phyloP scores from a whole-genome alignment of 23 red algal species.

The Agarophyton chilense region DNA sequence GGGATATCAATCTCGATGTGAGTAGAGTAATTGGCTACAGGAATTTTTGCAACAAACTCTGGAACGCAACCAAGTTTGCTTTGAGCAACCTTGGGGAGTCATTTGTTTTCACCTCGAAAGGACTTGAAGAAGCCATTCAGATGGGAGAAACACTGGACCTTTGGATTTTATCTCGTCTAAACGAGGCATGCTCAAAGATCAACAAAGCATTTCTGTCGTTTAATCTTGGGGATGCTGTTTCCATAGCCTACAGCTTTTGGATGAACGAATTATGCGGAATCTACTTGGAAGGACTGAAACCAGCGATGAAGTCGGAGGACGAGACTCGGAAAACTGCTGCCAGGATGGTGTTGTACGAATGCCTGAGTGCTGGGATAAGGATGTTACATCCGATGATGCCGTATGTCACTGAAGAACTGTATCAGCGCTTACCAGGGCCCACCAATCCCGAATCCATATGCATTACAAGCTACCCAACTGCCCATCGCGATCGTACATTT shows the following conservation, averaged over 20 bases:
- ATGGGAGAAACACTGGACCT: constrained; percentile 42
- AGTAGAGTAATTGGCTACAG: constrained; percentile 88
- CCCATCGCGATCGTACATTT: neutral
- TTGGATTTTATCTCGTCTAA: constrained; percentile 85
- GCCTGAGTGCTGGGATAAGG: constrained; percentile 83
- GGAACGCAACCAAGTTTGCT: constrained; percentile 98
- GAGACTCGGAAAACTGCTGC: constrained; percentile 45
- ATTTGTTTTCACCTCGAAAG: constrained; percentile 51
- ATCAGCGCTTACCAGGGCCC: constrained; percentile 86
- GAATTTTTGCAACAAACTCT: constrained; percentile 99
- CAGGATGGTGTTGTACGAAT: constrained; percentile 83
- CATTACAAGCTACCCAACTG: constrained; percentile 75
- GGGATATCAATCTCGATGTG: constrained; percentile 98
- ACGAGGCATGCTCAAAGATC: constrained; percentile 34
- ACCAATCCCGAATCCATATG: constrained; percentile 73
- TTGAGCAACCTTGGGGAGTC: constrained; percentile 72
- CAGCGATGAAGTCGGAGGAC: constrained; percentile 64
- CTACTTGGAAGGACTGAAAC: constrained; percentile 95
- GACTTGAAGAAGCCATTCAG: constrained; percentile 46
- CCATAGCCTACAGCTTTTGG: constrained; percentile 85
- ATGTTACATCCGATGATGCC: constrained; percentile 99
- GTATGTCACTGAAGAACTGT: constrained; percentile 98
- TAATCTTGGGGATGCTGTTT: constrained; percentile 81
- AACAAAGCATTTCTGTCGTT: constrained; percentile 72
- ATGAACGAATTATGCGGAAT: constrained; percentile 94